Conservation (phyloP, 352 stramenopile species). For the Phytophthora aleatoria region DNA sequence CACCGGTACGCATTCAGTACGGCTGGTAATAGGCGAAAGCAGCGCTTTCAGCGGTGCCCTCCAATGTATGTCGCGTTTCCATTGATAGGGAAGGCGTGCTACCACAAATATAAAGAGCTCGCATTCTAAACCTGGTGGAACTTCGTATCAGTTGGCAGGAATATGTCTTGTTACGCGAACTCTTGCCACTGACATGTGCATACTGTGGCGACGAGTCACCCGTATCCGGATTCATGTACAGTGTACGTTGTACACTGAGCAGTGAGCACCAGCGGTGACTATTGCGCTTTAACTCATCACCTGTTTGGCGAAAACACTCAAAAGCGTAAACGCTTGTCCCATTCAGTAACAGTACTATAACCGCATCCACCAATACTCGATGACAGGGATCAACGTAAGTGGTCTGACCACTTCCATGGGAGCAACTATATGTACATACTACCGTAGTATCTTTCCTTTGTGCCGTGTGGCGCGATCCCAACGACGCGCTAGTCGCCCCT, state of each 20-base stretch:
- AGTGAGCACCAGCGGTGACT: too few species aligned
- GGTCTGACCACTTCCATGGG: neutral
- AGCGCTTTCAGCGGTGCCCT: neutral
- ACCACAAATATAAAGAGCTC: slow-evolving; percentile 19
- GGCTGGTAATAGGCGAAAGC: neutral
- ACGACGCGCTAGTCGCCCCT: slow-evolving; percentile 6
- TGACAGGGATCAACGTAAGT: neutral
- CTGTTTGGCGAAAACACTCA: neutral
- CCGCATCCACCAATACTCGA: slow-evolving; percentile 9
- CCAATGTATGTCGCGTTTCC: neutral
- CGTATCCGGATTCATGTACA: neutral
- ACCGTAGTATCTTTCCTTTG: too few species aligned
- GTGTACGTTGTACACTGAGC: neutral
- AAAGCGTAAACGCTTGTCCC: neutral
- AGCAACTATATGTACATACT: too few species aligned
- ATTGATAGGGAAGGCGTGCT: neutral
- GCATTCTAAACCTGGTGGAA: too few species aligned
- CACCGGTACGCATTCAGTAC: neutral
- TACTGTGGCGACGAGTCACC: too few species aligned
- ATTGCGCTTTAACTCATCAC: neutral
- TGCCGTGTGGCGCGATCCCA: too few species aligned
- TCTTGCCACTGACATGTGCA: too few species aligned
- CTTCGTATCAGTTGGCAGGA: too few species aligned
- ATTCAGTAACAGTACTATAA: neutral
- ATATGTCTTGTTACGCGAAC: too few species aligned